These are phyloP conservation scores for Penicillium nordicum DNA, from an alignment of 2,329 filamentous ascomycete species.

Conservation along the genomic window DNA sequence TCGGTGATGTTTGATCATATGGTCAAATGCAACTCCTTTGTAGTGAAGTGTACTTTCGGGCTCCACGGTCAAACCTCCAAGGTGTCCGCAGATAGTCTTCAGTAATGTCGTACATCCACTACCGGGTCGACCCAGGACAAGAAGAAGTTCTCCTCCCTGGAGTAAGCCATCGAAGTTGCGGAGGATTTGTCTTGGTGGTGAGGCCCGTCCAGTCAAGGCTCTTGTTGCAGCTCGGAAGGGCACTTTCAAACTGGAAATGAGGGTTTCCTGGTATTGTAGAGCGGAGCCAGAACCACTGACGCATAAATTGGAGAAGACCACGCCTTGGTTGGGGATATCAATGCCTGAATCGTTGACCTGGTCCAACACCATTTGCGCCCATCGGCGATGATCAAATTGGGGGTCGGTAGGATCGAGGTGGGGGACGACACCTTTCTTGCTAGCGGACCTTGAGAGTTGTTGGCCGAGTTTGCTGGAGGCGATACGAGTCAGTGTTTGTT, in stretches of 20 bases:
- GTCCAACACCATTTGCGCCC: conserved; percentile 23
- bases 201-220: conserved; percentile 27
- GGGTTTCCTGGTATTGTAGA: conserved; percentile 25
- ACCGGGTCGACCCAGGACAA: conserved; percentile 50
- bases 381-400: conserved; percentile 26
- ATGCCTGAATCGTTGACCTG: conserved; percentile 23
- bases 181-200: conserved; percentile 26
- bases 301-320: conserved; percentile 25
- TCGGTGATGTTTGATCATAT: conserved; percentile 10
- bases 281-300: conserved; percentile 26
- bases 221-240: conserved; percentile 33
- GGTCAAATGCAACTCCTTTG: conserved; percentile 4
- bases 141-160: conserved; percentile 48
- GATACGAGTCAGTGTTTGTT: conserved; percentile 18
- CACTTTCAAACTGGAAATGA: conserved; percentile 20
- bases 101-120: conserved; percentile 53
- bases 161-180: conserved; percentile 18
- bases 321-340: conserved; percentile 21
- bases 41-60: conserved; percentile 5
- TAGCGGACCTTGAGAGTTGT: conserved; percentile 16
- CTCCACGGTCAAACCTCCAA: conserved; percentile 5
- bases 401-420: conserved; percentile 23
- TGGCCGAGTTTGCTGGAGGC: conserved; percentile 25
- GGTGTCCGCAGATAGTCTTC: conserved; percentile 51
- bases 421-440: conserved; percentile 15